Base-by-base conservation (phyloP, 441 rosid species). In the Sinapis alba region DNA sequence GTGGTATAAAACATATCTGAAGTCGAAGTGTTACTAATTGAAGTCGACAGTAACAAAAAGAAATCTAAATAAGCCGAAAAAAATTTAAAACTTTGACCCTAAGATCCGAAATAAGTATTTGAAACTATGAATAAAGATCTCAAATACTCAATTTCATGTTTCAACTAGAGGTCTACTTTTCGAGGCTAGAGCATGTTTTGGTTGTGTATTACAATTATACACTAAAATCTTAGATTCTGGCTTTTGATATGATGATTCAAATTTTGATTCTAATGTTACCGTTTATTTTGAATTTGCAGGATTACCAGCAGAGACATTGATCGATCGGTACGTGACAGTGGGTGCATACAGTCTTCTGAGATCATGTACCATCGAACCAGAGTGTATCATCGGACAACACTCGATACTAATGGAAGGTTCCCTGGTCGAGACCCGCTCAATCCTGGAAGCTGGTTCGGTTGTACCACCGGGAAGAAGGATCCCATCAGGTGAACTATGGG, bases 351-450 rank as follows among this genome's bases (percentile, higher is more conserved):
- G 86, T 84, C 96, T 90, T 59, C 61, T 93, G 82, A 85, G 96
- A 51, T 91, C 97, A 24, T 91, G 96, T 79, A 89, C 93, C 50
- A 90, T 93, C 28, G 98, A 93, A 85, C 98, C 98, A 38, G 97
- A 91, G 84, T 91, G 97, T 85, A 87, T 89, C 28, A 74, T 93
- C 2, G 96, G 98, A 28, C 98, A 93, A 81, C 94, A 86, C 65
- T 93, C 97, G 6, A 90, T 89, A 79, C 94, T 93, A 23, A 91
- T 91, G 94, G 97, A 93, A 86, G 97, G 98, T 68, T 93, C 98
- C 13, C 68, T 93, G 78, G 89, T 93, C 61, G 98, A 93, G 85
- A 89, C 90, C 2, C 93, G 85, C 65, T 82, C 98, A 13, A 93
- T 93, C 63, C 85, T 93, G 2, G 97, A 93, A 84, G 98, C 98